A percentile compares a stretch with the other conserved stretches of the same genome.
phyloP scores from a whole-genome alignment of 2,329 filamentous ascomycete genomes.

The Karstenula rhodostoma region DNA sequence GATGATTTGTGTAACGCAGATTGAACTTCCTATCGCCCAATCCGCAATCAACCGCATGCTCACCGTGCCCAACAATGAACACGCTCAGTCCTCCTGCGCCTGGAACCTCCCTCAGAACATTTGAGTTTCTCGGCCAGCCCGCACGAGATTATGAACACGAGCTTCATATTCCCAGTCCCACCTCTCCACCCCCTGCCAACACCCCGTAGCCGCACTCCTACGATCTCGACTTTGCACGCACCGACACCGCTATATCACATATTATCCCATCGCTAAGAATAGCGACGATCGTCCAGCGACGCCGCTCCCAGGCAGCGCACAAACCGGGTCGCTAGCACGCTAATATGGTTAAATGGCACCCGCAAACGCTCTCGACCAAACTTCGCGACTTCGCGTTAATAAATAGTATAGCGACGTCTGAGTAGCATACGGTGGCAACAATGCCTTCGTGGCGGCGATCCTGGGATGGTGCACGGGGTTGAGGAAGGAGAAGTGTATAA shows the following conservation, averaged over 20 bases:
- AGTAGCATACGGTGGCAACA: constrained; percentile 20
- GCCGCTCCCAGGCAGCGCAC: constrained; percentile 2
- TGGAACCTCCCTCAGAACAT: neutral
- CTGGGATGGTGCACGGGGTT: neutral
- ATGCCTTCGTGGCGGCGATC: neutral
- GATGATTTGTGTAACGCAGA: neutral
- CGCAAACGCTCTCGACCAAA: constrained; percentile 18
- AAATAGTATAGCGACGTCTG: constrained; percentile 13
- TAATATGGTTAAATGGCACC: constrained; percentile 22
- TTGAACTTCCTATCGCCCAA: neutral
- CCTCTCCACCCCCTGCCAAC: neutral
- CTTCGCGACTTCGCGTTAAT: constrained; percentile 15
- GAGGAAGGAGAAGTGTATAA: constrained; percentile 9
- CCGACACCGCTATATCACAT: constrained; percentile 7
- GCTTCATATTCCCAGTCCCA: constrained; percentile 3
- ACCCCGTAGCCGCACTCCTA: neutral
- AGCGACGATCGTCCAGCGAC: neutral
- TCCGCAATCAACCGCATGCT: neutral
- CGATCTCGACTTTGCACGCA: constrained; percentile 14
- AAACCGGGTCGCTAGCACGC: constrained; percentile 10
- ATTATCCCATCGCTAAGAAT: constrained; percentile 10
- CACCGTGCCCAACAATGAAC: neutral
- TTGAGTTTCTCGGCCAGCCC: neutral
- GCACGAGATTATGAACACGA: constrained; percentile 14
- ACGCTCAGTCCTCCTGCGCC: neutral